phyloP scores from a whole-genome alignment of 345 rosid species.

The Eutrema yunnanense region DNA sequence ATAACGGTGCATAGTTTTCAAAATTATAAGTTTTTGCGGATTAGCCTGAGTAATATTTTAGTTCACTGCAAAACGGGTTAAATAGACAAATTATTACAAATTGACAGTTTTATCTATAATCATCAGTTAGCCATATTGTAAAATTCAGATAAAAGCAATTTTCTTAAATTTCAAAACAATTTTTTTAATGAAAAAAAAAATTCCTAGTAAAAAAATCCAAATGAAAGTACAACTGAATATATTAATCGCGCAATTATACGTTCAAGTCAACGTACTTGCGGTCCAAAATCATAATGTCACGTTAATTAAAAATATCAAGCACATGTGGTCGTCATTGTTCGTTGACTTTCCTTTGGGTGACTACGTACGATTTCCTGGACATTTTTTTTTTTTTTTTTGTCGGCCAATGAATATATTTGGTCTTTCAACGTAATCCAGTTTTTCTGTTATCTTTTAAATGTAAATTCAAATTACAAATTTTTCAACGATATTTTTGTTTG shows the following conservation, averaged over 20 bases:
- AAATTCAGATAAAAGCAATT: too few species aligned
- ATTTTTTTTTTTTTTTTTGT: too few species aligned
- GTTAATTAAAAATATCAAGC: not conserved
- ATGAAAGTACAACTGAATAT: not conserved
- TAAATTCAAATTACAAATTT: not conserved
- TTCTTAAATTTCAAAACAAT: too few species aligned
- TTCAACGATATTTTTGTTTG: not conserved
- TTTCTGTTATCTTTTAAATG: not conserved
- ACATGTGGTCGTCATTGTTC: not conserved
- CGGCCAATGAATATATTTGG: not conserved
- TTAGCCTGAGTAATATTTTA: too few species aligned
- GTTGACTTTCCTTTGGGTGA: constrained; percentile 6
- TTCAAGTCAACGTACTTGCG: constrained; percentile 4
- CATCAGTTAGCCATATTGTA: too few species aligned
- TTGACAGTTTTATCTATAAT: too few species aligned
- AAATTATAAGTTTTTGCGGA: too few species aligned
- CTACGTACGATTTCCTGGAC: not conserved
- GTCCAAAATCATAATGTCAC: not conserved
- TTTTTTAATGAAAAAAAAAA: too few species aligned
- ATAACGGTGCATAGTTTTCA: too few species aligned
- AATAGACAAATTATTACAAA: too few species aligned
- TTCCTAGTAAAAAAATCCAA: not conserved
- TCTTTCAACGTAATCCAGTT: not conserved
- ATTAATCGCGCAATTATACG: not conserved
- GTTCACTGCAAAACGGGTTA: too few species aligned